These are phyloP conservation scores for Populus pruinosa DNA, from an alignment of 345 rosid species.

Conservation along the genomic window DNA sequence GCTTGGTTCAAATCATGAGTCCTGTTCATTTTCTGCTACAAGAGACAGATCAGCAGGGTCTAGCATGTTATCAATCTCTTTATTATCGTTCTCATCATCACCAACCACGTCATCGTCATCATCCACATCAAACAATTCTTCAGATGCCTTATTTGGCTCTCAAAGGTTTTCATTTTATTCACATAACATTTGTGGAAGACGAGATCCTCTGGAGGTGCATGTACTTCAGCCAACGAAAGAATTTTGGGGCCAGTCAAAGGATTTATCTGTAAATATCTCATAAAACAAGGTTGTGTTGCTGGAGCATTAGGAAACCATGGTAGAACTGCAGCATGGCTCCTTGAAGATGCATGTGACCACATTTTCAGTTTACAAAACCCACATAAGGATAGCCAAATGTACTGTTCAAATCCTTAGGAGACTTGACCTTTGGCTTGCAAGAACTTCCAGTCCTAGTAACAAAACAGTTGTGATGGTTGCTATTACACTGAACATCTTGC, in stretches of 20 bases:
- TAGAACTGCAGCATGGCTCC: no score
- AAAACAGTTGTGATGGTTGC: neutral
- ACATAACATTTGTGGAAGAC: conserved; percentile 87
- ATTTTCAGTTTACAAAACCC: no score
- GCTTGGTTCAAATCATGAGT: conserved; percentile 73
- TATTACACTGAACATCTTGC: neutral
- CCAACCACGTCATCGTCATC: conserved; percentile 63
- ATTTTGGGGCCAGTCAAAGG: conserved; percentile 76
- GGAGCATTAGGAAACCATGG: no score
- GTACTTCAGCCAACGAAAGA: conserved; percentile 72
- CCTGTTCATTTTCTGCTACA: conserved; percentile 62
- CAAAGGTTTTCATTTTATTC: conserved; percentile 60
- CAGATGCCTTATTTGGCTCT: conserved; percentile 54
- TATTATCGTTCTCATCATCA: conserved; percentile 80
- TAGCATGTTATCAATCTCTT: conserved; percentile 52
- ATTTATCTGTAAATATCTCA: conserved; percentile 1
- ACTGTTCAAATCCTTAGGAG: neutral
- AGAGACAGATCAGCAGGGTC: conserved; percentile 30
- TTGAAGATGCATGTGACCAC: no score
- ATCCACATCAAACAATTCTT: conserved; percentile 63
- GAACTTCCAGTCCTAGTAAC: neutral
- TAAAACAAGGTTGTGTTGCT: no score
- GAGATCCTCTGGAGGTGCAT: conserved; percentile 85
- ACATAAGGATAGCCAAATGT: no score
- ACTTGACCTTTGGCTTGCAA: neutral